Evolutionary conservation across 768 basidiomycete species (phyloP), one percentile per base, ranked within the genome.

Genomic region (Macrolepiota fuliginosa): DNA sequence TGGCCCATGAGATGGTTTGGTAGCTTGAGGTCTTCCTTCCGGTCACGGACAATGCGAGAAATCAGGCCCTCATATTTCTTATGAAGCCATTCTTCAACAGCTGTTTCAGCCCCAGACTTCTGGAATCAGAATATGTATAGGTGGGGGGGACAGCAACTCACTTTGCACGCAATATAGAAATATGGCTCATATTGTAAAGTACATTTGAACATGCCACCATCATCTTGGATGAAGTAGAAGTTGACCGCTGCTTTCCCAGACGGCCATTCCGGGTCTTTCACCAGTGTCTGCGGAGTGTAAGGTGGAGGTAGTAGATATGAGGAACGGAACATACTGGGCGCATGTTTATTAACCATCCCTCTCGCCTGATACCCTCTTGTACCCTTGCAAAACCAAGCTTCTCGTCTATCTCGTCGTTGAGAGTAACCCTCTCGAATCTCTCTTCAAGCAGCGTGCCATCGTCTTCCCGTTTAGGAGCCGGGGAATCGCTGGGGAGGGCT

Each of bases 261-360:
- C 4, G 92, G 85, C 80, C 88, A 89, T 46, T 92, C 89, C 5
- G 94, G 76, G 68, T 96, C 94, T 72, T 93, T 92, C 15, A 97
- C 74, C 9, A 96, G 75, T 1, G 94, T 97, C 90, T 97, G 66
- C 10, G 25, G 19, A 52, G 4, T 24, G 40, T 59, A 24, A 25
- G 17, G 24, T 5, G 35, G n/a, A 54, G 35, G 3, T 24, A 24
- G 25, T 46, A 36, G 50, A 58, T 29, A 19, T 45, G 40, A 60
- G 54, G 9, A 45, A 9, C 46, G 2, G 29, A 17, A 81, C 91
- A 66, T 70, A 95, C 94, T 56, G 97, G 93, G 72, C 96, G 96
- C 96, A 99, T 98, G 71, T 98, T 98, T 64, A 99, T 87, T 70
- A 99, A 77, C 97, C 97, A 98, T 1, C 96, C 97, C 57, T 92